Conservation (phyloP, 1,139 yeast genomes). For the Hansenula sp. region DNA sequence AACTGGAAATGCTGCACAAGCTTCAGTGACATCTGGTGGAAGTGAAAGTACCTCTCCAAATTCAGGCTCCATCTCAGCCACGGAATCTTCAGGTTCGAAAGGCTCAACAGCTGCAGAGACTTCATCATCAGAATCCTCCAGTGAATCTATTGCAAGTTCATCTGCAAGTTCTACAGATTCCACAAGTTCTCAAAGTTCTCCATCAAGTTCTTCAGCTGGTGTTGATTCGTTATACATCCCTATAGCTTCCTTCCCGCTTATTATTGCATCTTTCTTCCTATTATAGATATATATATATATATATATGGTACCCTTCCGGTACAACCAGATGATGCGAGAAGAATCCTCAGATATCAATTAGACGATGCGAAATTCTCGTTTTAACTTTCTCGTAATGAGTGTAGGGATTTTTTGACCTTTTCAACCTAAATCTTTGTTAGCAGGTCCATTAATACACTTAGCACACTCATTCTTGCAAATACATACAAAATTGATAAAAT, state of each 20-base stretch:
- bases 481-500: conserved; percentile 19
- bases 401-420: conserved; percentile 15
- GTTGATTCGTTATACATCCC: conserved; percentile 9
- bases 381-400: not conserved
- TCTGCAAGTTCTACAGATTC: not conserved
- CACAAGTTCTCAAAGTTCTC: not conserved
- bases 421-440: conserved; percentile 4
- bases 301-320: too few relatives aligned
- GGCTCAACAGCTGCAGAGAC: not conserved
- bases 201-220: conserved; percentile 4
- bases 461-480: too few relatives aligned
- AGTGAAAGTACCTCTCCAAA: not conserved
- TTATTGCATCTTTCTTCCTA: conserved; percentile 8
- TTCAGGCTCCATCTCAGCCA: not conserved
- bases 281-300: not conserved
- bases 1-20: conserved; percentile 6
- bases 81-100: too few relatives aligned
- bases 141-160: conserved; percentile 1
- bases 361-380: not conserved
- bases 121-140: conserved; percentile 1
- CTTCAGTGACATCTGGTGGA: conserved; percentile 1
- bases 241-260: conserved; percentile 9
- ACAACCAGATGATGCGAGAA: too few relatives aligned
- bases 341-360: too few relatives aligned
- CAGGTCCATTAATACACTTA: not conserved